Evolutionary conservation across 306 rosid genomes (phyloP).

Genomic region (Quercus alba): DNA sequence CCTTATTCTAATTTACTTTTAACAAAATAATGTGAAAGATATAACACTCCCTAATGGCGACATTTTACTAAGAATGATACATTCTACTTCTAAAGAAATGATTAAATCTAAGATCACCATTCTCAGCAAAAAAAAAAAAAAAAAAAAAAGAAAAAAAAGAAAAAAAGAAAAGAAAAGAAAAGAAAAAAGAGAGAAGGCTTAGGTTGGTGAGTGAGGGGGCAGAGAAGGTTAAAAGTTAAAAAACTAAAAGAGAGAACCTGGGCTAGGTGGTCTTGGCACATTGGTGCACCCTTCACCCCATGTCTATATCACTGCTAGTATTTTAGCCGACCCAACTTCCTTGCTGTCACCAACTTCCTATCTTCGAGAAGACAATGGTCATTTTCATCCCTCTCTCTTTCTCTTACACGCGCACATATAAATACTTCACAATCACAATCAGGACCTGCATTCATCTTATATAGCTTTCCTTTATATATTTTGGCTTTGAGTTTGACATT

Average conservation of each 20-base stretch:
- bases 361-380: constrained; percentile 44
- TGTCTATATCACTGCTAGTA: constrained; percentile 58
- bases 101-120: not conserved
- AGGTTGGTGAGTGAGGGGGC: constrained; percentile 19
- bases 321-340: constrained; percentile 86
- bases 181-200: not conserved
- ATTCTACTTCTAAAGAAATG: not conserved
- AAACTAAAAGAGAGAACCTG: constrained; percentile 8
- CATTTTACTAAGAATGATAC: no score
- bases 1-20: no score
- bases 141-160: no score
- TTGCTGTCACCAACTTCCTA: constrained; percentile 53
- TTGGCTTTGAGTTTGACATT: not conserved
- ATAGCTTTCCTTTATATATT: constrained; percentile 23
- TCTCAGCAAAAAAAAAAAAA: no score
- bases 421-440: constrained; percentile 26
- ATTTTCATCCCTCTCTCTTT: constrained; percentile 36
- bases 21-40: no score
- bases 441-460: constrained; percentile 11
- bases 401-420: constrained; percentile 17
- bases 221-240: constrained; percentile 18
- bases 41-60: no score
- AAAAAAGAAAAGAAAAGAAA: no score
- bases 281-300: constrained; percentile 44
- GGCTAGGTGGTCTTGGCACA: constrained; percentile 41